Base-by-base conservation (phyloP, 179 eudicot genomes). In the Carnegiea gigantea region DNA sequence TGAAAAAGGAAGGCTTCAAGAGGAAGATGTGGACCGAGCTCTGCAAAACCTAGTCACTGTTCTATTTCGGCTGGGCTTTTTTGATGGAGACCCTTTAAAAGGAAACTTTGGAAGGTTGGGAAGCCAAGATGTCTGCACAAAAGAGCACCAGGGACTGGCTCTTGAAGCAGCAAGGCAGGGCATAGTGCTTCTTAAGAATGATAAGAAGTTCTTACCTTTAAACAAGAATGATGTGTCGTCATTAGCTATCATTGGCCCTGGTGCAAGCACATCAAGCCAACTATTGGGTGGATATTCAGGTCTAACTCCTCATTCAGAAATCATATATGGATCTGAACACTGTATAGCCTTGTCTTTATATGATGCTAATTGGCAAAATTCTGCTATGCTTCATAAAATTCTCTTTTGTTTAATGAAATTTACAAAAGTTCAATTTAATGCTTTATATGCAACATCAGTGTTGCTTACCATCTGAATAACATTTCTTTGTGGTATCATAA, bases 91-190 rank as follows among this genome's bases (percentile, higher is more conserved):
- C 80, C 93, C 93, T 82, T 73, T 60, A 48, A 86, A 89, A 17
- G 89, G 88, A 54, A 88, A 48, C 44, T 96, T 89, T 77, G 92
- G 92, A 28, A 83, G 82, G 68, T 85, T 95, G 51, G 97, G 97
- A 64, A 82, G 91, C 80, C 76, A 82, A 53, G 93, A 96, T 83
- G 97, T 95, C 62, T 96, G 99, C 85, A 86, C 90, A 10, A 71
- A 86, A 59, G 85, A 92, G 80, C 97, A 96, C 89, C 86, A 79
- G 85, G 84, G 73, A 48, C 78, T 96, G 83, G 95, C 99, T 57
- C 94, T 93, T 85, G 99, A 96, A 78, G 98, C 95, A 46, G 91
- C 94, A 73, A 87, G 85, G 86, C 93, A 96, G 81, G 95, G 99
- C 80, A 93, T 95, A 83, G 99, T 96, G 85, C 97, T 96, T 79